Conservation (phyloP, 2,329 filamentous ascomycete genomes). For the Epicoccum sorghinum region DNA sequence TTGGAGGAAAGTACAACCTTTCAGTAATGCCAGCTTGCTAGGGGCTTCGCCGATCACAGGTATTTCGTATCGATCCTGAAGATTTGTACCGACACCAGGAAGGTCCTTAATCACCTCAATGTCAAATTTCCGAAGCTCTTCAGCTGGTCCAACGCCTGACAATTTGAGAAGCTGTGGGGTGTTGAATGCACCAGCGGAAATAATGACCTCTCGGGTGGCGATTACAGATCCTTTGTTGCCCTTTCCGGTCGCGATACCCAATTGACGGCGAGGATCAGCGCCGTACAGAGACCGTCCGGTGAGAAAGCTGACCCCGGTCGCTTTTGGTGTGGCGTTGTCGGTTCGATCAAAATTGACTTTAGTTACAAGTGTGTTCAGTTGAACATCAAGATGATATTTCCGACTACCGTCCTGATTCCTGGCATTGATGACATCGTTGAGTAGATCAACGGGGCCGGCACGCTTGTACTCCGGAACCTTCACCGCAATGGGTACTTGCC, state of each 20-base stretch:
- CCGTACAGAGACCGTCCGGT: conserved; percentile 49
- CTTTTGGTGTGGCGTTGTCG: conserved; percentile 56
- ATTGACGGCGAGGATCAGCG: conserved; percentile 43
- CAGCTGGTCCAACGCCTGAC: conserved; percentile 62
- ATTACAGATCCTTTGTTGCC: conserved; percentile 34
- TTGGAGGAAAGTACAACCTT: conserved; percentile 49
- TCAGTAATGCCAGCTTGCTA: conserved; percentile 41
- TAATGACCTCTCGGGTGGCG: conserved; percentile 35
- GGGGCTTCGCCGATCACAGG: conserved; percentile 53
- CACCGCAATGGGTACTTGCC: conserved; percentile 63
- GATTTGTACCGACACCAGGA: conserved; percentile 66
- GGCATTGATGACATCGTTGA: conserved; percentile 56
- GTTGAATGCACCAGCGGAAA: conserved; percentile 61
- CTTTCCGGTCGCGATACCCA: conserved; percentile 13
- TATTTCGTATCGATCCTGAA: conserved; percentile 65
- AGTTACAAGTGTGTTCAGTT: conserved; percentile 67
- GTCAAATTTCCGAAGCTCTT: conserved; percentile 57
- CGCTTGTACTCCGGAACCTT: conserved; percentile 51
- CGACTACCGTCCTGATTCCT: conserved; percentile 57
- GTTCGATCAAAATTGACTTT: conserved; percentile 68
- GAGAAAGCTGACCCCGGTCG: conserved; percentile 50
- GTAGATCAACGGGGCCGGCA: conserved; percentile 60
- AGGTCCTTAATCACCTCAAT: conserved; percentile 62
- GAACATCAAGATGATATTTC: conserved; percentile 62
- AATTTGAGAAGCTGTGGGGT: conserved; percentile 68